Evolutionary conservation across 1,139 yeast genomes (phyloP), one percentile per base, ranked within the genome.

Genomic region (Nadsonia starkeyi-henricii): DNA sequence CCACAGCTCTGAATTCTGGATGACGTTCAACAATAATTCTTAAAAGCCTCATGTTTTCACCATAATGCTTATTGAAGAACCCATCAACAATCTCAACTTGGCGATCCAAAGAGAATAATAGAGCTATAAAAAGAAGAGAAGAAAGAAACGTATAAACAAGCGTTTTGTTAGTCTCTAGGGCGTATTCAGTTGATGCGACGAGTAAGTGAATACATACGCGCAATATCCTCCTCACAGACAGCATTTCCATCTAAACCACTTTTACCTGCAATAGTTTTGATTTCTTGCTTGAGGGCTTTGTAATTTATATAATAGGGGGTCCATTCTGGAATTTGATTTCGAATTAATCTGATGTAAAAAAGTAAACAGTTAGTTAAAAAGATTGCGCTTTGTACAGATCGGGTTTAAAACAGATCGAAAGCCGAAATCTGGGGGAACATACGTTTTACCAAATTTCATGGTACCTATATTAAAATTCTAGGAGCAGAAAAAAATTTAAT

Each of bases 301-400:
- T 91, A 91, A 66, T 86, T 84, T 72, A 89, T 76, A 62, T 91
- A 89, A 58, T 74, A 77, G 45, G 72, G 71, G 49, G 75, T 62
- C 96, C 97, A 89, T 67, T 88, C 96, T 8, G 96, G 96, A 52
- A 89, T 85, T 69, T 86, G 95, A 64, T 89, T 95, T 50, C 85
- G 71, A 41, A 80, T 66, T 56, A 85, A 70, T 37, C 74, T 69
- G 44, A n/a, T 43, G 30, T 65, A 3, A 45, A 26, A 43, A 37
- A 36, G 46, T 30, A 26, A 9, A 23, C 37, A 41, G 20, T 18
- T 36, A 13, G 13, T 28, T 41, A 4, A 13, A 13, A 28, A 21
- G 33, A 19, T 43, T 20, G 43, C 20, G 21, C 30, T 18, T 39
- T 3, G 37, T 36, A 20, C 36, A 45, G 42, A 19, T 7, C 23